These are phyloP conservation scores for Tolypocladium inflatum DNA, from an alignment of 2,329 filamentous ascomycete species.

Conservation along the genomic window DNA sequence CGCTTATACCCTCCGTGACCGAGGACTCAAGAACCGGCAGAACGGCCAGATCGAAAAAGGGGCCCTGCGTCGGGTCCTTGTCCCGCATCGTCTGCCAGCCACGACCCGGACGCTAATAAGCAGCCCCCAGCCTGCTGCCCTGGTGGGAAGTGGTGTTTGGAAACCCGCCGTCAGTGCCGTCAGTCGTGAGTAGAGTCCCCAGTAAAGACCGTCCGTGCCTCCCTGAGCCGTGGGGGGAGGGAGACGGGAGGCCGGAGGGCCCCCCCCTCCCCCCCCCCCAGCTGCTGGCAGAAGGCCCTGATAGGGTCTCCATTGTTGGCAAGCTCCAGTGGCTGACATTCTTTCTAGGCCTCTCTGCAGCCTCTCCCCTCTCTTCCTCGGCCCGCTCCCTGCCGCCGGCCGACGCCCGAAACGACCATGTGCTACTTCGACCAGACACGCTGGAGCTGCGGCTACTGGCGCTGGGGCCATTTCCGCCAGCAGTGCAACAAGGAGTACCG, in stretches of 20 bases:
- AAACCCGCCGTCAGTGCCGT: neutral
- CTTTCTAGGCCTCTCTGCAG: conserved; percentile 8
- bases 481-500: conserved; percentile 94
- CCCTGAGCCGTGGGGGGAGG: neutral
- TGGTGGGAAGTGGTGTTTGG: neutral
- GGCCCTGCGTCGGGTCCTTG: neutral
- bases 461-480: conserved; percentile 86
- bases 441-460: conserved; percentile 83
- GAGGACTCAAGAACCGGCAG: neutral
- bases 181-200: neutral
- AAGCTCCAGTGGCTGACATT: conserved; percentile 9
- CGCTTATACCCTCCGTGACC: neutral
- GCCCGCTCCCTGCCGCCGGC: neutral
- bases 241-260: neutral
- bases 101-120: neutral
- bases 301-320: conserved; percentile 4
- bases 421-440: conserved; percentile 92
- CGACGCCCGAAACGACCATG: conserved; percentile 44
- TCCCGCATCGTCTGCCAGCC: neutral
- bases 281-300: neutral
- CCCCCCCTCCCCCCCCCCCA: no score
- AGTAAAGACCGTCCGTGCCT: neutral
- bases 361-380: neutral
- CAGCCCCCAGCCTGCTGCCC: neutral
- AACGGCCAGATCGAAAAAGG: neutral